Evolutionary conservation across 768 basidiomycete species (phyloP), one percentile per base, ranked within the genome.

Genomic region (Suillus bovinus): DNA sequence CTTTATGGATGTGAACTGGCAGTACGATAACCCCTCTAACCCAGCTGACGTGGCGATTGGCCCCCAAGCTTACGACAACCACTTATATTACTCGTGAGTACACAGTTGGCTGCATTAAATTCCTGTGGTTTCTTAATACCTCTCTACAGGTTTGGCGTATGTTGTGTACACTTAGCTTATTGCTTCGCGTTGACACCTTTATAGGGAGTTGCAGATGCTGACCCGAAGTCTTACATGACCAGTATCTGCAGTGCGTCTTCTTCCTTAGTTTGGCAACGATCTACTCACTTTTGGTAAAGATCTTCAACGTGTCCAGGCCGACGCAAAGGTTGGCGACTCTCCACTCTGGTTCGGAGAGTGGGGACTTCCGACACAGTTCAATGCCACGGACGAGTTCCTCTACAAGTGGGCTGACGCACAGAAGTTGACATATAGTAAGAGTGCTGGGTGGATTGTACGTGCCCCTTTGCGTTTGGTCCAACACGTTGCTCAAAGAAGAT

Each of bases 1-100:
- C 66, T 91, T 91, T 70, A 92, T 92, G 90, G 90, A 93, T 65
- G 68, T 89, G 50, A 86, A 84, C 63, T 93, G 91, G 91, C 91
- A 93, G 69, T 73, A 79, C 70, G 81, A 87, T 67, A 80, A 84
- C 72, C 88, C 86, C 14, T 20, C 88, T 5, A 93, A 93, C 69
- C 91, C 91, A 16, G 85, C 86, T 8, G 78, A 84, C 56, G 90
- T 87, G 29, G 80, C 81, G 5, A 80, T 82, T 44, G 91, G 91
- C 1, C 87, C 90, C 13, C 88, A 89, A 67, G 77, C 76, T 27
- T 93, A 92, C 65, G 91, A 93, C 67, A 89, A 91, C 59, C 91
- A 93, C 73, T 70, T 93, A 20, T 93, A 92, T 70, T 91, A 91
- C 69, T 84, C 78, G 85, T 89, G 68, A 69, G 86, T 74, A 8